Conservation (phyloP, 306 rosid species). For the Bauhinia variegata region DNA sequence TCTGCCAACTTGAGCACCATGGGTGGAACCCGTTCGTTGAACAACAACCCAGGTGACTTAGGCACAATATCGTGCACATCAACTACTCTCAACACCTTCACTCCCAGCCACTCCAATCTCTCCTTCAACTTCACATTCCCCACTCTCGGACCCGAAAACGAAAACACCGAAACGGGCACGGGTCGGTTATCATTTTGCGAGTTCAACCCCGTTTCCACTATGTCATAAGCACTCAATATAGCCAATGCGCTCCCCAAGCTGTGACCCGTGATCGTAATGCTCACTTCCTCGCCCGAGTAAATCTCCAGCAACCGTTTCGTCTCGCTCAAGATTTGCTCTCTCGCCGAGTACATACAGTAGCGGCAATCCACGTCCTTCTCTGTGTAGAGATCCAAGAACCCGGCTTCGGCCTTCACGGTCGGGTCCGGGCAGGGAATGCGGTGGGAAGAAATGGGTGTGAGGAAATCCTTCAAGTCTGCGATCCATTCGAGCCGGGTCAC, state of each 20-base stretch:
- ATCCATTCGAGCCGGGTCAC: conserved; percentile 78
- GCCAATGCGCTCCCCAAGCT: conserved; percentile 84
- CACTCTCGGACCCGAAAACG: conserved; percentile 86
- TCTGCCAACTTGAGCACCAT: conserved; percentile 57
- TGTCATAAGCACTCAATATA: conserved; percentile 65
- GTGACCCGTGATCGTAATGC: conserved; percentile 80
- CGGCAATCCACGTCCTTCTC: conserved; percentile 62
- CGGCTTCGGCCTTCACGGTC: conserved; percentile 65
- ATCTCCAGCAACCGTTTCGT: conserved; percentile 53
- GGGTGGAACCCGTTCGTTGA: conserved; percentile 58
- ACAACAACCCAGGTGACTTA: conserved; percentile 62
- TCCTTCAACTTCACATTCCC: conserved; percentile 76
- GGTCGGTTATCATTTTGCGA: conserved; percentile 40
- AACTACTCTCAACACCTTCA: conserved; percentile 77
- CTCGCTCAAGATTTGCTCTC: conserved; percentile 71
- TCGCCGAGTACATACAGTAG: conserved; percentile 64
- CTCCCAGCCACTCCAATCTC: conserved; percentile 60
- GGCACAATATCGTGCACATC: conserved; percentile 74
- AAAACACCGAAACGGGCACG: conserved; percentile 57
- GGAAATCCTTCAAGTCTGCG: conserved; percentile 64
- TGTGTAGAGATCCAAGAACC: conserved; percentile 78
- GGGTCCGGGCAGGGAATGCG: conserved; percentile 62
- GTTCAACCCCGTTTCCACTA: conserved; percentile 65
- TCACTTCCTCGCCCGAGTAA: conserved; percentile 56
- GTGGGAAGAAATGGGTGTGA: conserved; percentile 49